Evolutionary conservation across 23 red algal species (phyloP), one percentile per base, ranked within the genome.

Genomic region (Agarophyton chilense): DNA sequence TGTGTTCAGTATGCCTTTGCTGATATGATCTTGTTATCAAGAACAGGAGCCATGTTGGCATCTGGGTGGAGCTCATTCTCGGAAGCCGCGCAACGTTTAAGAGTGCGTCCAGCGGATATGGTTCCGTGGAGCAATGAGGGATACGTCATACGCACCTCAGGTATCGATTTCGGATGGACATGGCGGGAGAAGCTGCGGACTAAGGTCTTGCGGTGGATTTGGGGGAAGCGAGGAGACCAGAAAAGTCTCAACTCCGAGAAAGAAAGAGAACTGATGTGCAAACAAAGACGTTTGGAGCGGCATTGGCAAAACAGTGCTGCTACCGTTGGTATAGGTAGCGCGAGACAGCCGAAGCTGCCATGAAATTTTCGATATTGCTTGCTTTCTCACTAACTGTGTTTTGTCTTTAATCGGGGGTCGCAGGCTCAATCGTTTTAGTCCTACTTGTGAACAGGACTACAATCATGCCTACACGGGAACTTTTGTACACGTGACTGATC

Each of bases 61-160:
- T 91, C 87, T 29, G 87, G 87, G 45, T 91, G 87, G 87, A 91
- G 87, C 64, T 67, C 54, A 45, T 91, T 91, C 51, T 79, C 72
- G 19, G 87, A 91, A 76, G 87, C 72, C 2, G 87, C 87, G 13
- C 52, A 52, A 28, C 53, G 87, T 42, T 43, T 91, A 74, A 49
- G 87, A 65, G 73, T 87, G 36, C 61, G 82, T 28, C 79, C 79
- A 52, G 42, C 43, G 5, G 79, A 49, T 61, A 28, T 83, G 17
- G 79, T 31, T 33, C 79, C 79, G 18, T 65, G 53, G 28, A 47
- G 79, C 38, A 83, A 61, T 34, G 79, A 61, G 13, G 79, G 57
- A 24, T 83, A 83, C 26, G 29, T 83, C 33, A 45, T 83, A 22
- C 56, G 79, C 32, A 64, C 56, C 43, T 83, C 79, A 34, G 79